Conservation (phyloP, 140 eudicot genomes). For the Eryngium alpinum region DNA sequence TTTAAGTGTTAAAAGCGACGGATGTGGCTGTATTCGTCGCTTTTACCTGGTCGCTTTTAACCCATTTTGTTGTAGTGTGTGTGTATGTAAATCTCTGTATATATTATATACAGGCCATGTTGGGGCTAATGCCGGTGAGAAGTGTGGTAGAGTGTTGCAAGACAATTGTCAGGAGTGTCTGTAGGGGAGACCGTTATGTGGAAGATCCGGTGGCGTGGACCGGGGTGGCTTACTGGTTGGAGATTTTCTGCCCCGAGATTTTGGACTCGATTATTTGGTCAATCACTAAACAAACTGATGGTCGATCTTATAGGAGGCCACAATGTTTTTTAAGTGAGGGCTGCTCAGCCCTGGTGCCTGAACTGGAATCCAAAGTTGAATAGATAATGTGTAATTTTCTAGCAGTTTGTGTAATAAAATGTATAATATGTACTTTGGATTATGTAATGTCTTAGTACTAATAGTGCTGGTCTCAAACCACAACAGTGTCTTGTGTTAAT, state of each 20-base stretch:
- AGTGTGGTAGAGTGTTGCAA: constrained; percentile 25
- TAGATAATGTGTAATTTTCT: background rate
- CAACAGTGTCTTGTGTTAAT: no score
- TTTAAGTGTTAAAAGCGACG: no score
- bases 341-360: background rate
- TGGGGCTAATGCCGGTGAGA: background rate
- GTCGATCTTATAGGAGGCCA: background rate
- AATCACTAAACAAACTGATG: background rate
- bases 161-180: constrained; percentile 21
- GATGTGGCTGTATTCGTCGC: no score
- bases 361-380: background rate
- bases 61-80: background rate
- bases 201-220: constrained; percentile 28
- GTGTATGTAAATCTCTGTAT: no score
- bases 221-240: constrained; percentile 1
- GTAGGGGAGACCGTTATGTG: constrained; percentile 33
- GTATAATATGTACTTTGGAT: no score
- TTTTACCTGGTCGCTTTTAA: no score
- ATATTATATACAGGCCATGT: background rate
- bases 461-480: no score
- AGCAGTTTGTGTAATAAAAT: no score
- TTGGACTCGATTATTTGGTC: background rate
- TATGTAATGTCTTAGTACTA: no score
- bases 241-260: constrained; percentile 5
- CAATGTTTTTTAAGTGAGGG: background rate